Base-by-base conservation (phyloP, 192 early-diverging fungal species). In the Geranomyces variabilis region DNA sequence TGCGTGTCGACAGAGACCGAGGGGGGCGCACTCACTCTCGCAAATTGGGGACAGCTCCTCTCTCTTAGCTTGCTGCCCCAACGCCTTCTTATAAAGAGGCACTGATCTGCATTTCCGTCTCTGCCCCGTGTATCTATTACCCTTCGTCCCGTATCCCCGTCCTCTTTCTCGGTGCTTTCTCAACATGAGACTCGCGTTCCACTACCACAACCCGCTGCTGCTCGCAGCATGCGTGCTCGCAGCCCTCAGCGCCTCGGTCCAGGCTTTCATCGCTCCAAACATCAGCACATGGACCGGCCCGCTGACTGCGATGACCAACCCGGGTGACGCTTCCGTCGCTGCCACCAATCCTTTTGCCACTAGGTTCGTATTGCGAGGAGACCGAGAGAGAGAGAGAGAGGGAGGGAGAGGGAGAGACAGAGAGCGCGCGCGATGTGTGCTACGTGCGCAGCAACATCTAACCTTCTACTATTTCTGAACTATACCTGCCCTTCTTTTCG, bases 241-340 rank as follows among this genome's bases (percentile, higher is more conserved):
- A 1, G 4, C 9, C 6, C 19, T 60, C 58, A 8, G 5, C 51
- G 51, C 8, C 21, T 55, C 19, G 26, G 21, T 55, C 51, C 51
- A 55, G 3, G 26, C 21, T 4, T 28, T 55, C 58, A 33, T 33
- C 58, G 29, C 58, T 60, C 58, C 58, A 19, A 60, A 60, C 29
- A 60, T 60, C 58, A 31, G 31, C 31, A 4, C 2, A 60, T 31
- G 22, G 58, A 29, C 29, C 5, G 58, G 58, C 19, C 58, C 58
- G 17, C 17, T 34, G 9, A 60, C 58, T 8, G 31, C 24, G 5
- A 29, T 29, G 17, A 8, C 17, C 58, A 10, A 60, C 31, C 29
- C 31, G 17, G 58, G 31, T 26, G 58, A 7, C 58, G 58, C 31
- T 26, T 17, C 58, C 6, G 9, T 31, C 3, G 9, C 29, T 5